These are phyloP conservation scores for Blastobotrys indianensis DNA, from an alignment of 1,139 yeast species.

Conservation along the genomic window DNA sequence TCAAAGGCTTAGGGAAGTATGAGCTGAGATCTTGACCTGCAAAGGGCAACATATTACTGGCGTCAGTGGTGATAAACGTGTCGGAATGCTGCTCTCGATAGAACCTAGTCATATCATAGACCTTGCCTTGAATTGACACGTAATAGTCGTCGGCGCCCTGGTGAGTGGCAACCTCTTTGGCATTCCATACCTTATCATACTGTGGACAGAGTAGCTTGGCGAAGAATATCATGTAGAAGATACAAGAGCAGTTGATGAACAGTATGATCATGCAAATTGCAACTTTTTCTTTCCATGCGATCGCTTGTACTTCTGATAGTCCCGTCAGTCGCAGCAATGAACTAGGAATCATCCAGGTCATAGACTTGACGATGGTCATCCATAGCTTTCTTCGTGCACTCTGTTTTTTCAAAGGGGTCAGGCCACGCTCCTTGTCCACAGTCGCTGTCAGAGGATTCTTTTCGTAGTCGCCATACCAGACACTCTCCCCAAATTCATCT, in stretches of 20 bases:
- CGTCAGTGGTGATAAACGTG: slow-evolving; percentile 26
- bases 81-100: slow-evolving; percentile 36
- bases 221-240: slow-evolving; percentile 36
- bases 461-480: too few species aligned
- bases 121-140: slow-evolving; percentile 34
- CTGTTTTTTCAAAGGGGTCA: slow-evolving; percentile 11
- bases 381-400: slow-evolving; percentile 25
- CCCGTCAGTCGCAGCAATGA: slow-evolving; percentile 23
- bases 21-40: slow-evolving; percentile 34
- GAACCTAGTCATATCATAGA: slow-evolving; percentile 35
- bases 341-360: slow-evolving; percentile 36
- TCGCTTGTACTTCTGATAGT: slow-evolving; percentile 33
- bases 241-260: slow-evolving; percentile 29
- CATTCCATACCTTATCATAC: slow-evolving; percentile 35
- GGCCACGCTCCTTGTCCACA: too few species aligned
- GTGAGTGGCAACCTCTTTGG: slow-evolving; percentile 29
- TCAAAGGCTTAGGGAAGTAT: slow-evolving; percentile 36
- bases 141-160: slow-evolving; percentile 30
- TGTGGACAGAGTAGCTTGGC: slow-evolving; percentile 34
- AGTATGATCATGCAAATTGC: slow-evolving; percentile 30
- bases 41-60: slow-evolving; percentile 29
- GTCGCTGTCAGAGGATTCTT: too few species aligned
- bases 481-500: background rate
- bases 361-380: slow-evolving; percentile 30
- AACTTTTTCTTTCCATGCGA: slow-evolving; percentile 37